These are phyloP conservation scores for Pseudozyma thailandica DNA, from an alignment of 1,284 basidiomycete genomes.

Conservation along the genomic window DNA sequence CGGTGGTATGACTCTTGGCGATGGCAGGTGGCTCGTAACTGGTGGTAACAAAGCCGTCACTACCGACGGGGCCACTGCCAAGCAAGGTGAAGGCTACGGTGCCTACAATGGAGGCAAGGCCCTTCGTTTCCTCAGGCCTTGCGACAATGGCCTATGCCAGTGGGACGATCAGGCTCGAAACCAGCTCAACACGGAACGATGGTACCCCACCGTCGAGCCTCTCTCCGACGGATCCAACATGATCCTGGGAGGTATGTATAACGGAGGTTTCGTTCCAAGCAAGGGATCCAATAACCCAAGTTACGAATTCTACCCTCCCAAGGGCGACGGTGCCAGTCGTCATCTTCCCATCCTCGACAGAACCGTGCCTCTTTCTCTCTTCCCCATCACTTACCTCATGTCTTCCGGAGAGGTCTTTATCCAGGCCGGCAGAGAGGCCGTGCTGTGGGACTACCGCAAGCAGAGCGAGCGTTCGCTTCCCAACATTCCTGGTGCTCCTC, in stretches of 20 bases:
- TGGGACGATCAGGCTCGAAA: constrained; percentile 49
- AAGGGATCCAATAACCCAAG: constrained; percentile 51
- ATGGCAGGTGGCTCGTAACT: constrained; percentile 55
- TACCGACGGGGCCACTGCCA: constrained; percentile 46
- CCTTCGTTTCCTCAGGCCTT: constrained; percentile 49
- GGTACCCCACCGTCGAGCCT: constrained; percentile 63
- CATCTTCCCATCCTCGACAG: constrained; percentile 44
- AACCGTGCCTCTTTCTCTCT: constrained; percentile 59
- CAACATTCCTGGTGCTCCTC: constrained; percentile 47
- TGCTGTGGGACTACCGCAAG: constrained; percentile 53
- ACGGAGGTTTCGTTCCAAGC: constrained; percentile 59
- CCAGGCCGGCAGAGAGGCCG: constrained; percentile 50
- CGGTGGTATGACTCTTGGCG: constrained; percentile 54
- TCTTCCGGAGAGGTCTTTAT: constrained; percentile 57
- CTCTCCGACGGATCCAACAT: constrained; percentile 53
- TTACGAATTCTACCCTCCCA: constrained; percentile 61
- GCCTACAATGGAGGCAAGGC: constrained; percentile 55
- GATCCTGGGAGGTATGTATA: constrained; percentile 57
- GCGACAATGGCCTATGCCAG: constrained; percentile 43
- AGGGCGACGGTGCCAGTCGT: constrained; percentile 31
- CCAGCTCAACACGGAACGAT: constrained; percentile 55
- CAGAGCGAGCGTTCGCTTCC: constrained; percentile 47
- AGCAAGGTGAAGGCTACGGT: constrained; percentile 42
- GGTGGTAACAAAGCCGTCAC: constrained; percentile 61
- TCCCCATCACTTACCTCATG: constrained; percentile 59